phyloP scores from a whole-genome alignment of 257 asterid species.

The Nicotiana tabacum region DNA sequence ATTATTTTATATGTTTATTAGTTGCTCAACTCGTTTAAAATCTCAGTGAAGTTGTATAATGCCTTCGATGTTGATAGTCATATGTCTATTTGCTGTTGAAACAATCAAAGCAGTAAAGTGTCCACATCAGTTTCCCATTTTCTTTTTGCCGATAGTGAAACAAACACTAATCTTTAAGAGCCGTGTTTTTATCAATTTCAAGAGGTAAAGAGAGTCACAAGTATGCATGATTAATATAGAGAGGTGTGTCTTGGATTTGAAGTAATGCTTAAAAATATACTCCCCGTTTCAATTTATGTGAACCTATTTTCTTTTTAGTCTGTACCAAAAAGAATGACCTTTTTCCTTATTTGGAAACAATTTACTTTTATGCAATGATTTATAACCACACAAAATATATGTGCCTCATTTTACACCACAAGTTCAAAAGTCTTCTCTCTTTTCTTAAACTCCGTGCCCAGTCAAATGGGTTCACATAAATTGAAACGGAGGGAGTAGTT shows the following conservation, averaged over 20 bases:
- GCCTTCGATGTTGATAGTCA: not conserved
- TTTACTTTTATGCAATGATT: too few relatives aligned
- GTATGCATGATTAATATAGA: not conserved
- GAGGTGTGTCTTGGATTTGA: constrained; percentile 8
- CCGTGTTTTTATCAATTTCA: constrained; percentile 5
- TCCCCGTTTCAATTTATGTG: too few relatives aligned
- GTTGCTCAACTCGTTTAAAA: not conserved
- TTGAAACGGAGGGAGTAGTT: not conserved
- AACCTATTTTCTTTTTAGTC: too few relatives aligned
- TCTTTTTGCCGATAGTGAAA: not conserved
- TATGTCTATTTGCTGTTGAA: not conserved
- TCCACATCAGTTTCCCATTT: constrained; percentile 5
- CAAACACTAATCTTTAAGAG: not conserved
- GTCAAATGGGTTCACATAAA: too few relatives aligned
- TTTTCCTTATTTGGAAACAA: too few relatives aligned
- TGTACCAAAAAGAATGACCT: too few relatives aligned
- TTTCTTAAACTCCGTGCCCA: too few relatives aligned
- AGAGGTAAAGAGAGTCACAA: not conserved
- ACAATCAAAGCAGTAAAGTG: not conserved
- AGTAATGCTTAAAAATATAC: not conserved
- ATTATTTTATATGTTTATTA: not conserved
- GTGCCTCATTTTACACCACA: too few relatives aligned
- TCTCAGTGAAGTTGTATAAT: not conserved
- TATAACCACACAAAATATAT: too few relatives aligned
- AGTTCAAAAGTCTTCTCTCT: too few relatives aligned